These are phyloP conservation scores for Ilex paraguariensis DNA, from an alignment of 305 asterid genomes.

Conservation along the genomic window DNA sequence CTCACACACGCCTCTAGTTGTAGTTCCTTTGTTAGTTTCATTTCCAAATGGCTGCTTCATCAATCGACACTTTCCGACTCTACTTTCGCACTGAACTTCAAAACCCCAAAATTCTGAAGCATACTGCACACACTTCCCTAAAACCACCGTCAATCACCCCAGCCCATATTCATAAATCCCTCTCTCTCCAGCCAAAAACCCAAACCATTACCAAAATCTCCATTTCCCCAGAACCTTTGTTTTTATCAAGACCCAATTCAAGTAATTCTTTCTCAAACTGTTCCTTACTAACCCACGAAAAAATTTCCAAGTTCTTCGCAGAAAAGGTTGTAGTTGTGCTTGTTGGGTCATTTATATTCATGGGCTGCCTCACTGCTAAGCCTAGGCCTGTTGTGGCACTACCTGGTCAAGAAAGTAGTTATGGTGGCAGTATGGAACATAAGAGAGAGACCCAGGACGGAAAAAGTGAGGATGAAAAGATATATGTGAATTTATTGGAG, in stretches of 20 bases:
- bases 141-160: conserved; percentile 20
- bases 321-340: conserved; percentile 45
- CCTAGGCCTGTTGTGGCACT: conserved; percentile 40
- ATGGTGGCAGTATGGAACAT: conserved; percentile 22
- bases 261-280: conserved; percentile 8
- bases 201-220: conserved; percentile 5
- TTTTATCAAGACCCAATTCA: conserved; percentile 22
- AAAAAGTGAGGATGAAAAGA: conserved; percentile 47
- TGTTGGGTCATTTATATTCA: conserved; percentile 53
- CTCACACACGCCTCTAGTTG: neutral
- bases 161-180: conserved; percentile 9
- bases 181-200: conserved; percentile 13
- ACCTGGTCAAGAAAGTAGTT: conserved; percentile 41
- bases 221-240: neutral
- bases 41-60: conserved; percentile 40
- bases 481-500: conserved; percentile 53
- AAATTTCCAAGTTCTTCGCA: conserved; percentile 20
- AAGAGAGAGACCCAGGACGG: conserved; percentile 19
- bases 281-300: conserved; percentile 25
- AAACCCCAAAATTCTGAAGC: conserved; percentile 10
- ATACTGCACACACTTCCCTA: conserved; percentile 21
- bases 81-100: conserved; percentile 13
- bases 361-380: conserved; percentile 33
- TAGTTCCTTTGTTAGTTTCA: conserved; percentile 8
- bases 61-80: conserved; percentile 26